These are phyloP conservation scores for Yarrowia yakushimensis DNA, from an alignment of 805 yeast genomes.

Conservation along the genomic window DNA sequence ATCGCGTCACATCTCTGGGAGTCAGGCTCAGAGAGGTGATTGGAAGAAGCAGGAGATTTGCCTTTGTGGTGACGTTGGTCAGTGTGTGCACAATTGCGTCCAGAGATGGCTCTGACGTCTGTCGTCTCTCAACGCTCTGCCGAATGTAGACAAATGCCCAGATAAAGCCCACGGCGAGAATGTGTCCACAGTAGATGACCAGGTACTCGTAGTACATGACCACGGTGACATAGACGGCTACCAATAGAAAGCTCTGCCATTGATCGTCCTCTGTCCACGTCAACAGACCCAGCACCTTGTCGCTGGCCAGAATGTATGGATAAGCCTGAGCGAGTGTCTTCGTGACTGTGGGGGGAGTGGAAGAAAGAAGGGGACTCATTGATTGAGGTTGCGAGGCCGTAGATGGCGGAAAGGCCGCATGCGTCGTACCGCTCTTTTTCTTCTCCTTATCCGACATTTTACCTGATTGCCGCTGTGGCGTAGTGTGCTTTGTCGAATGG, in stretches of 20 bases:
- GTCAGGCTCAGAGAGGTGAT: conserved; percentile 66
- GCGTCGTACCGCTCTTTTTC: conserved; percentile 32
- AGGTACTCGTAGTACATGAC: conserved; percentile 78
- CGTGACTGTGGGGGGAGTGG: conserved; percentile 89
- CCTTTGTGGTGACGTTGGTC: conserved; percentile 67
- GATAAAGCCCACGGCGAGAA: conserved; percentile 50
- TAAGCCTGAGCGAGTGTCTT: conserved; percentile 78
- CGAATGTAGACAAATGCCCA: conserved; percentile 34
- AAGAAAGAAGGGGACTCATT: conserved; percentile 76
- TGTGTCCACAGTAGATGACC: conserved; percentile 78
- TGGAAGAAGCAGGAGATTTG: conserved; percentile 78
- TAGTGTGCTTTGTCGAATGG: neutral
- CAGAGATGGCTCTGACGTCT: conserved; percentile 68
- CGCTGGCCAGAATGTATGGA: conserved; percentile 75
- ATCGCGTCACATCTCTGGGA: conserved; percentile 71
- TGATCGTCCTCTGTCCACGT: conserved; percentile 91
- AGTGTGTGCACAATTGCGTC: conserved; percentile 81
- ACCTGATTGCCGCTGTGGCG: neutral
- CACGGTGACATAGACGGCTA: conserved; percentile 51
- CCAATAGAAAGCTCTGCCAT: conserved; percentile 66
- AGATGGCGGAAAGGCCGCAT: conserved; percentile 40
- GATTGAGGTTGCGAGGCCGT: conserved; percentile 42
- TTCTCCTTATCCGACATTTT: conserved; percentile 20
- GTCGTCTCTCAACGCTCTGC: conserved; percentile 40
- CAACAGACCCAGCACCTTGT: conserved; percentile 62